These are phyloP conservation scores for Paraphoma sp. DNA, from an alignment of 2,329 filamentous ascomycete genomes.

Conservation along the genomic window DNA sequence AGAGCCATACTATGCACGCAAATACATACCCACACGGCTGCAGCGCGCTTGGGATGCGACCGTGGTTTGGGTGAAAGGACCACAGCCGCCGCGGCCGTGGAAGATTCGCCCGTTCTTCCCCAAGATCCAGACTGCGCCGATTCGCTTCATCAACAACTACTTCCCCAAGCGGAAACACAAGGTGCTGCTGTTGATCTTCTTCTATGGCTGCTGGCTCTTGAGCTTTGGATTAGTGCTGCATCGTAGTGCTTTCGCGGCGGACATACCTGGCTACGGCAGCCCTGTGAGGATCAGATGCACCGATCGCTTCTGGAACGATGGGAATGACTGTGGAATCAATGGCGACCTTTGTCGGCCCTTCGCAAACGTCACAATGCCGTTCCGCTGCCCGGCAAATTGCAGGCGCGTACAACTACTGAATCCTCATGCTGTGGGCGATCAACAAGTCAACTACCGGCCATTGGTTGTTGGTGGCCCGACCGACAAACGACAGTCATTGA, in stretches of 20 bases:
- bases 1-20: constrained; percentile 28
- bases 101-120: constrained; percentile 65
- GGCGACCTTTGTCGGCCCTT: constrained; percentile 80
- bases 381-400: constrained; percentile 78
- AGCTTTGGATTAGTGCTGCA: constrained; percentile 73
- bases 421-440: constrained; percentile 75
- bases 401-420: constrained; percentile 70
- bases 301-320: constrained; percentile 70
- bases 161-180: constrained; percentile 67
- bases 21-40: constrained; percentile 62
- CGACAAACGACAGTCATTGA: constrained; percentile 46
- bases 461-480: constrained; percentile 63
- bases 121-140: constrained; percentile 69
- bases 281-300: constrained; percentile 72
- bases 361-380: constrained; percentile 71
- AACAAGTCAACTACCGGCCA: constrained; percentile 64
- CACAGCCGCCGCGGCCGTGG: constrained; percentile 56
- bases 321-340: constrained; percentile 76
- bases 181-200: constrained; percentile 63
- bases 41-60: constrained; percentile 47
- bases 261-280: constrained; percentile 71
- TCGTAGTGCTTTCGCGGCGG: constrained; percentile 64
- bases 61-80: constrained; percentile 57
- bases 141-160: constrained; percentile 67
- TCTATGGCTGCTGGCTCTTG: constrained; percentile 72